phyloP scores from a whole-genome alignment of 2,329 filamentous ascomycete species.

The Pseudopithomyces chartarum region DNA sequence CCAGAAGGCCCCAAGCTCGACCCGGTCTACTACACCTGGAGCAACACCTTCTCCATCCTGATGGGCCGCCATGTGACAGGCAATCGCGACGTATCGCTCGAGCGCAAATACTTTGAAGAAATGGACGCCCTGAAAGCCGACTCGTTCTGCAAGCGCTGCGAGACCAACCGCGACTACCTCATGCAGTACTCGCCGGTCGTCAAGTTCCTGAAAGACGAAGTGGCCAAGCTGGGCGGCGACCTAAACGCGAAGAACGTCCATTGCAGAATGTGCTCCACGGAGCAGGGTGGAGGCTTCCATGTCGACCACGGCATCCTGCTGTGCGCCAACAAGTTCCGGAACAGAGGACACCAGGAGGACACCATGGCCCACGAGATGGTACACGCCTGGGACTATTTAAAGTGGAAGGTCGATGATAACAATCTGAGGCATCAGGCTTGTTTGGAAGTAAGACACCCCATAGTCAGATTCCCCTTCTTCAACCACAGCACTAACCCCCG shows the following conservation, averaged over 20 bases:
- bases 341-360: slow-evolving; percentile 84
- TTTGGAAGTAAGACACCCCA: slow-evolving; percentile 84
- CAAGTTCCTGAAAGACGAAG: slow-evolving; percentile 83
- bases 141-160: slow-evolving; percentile 79
- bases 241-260: slow-evolving; percentile 77
- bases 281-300: slow-evolving; percentile 82
- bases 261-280: slow-evolving; percentile 77
- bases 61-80: slow-evolving; percentile 60
- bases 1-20: slow-evolving; percentile 32
- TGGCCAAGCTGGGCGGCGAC: slow-evolving; percentile 76
- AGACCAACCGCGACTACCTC: slow-evolving; percentile 81
- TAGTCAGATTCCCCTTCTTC: slow-evolving; percentile 3
- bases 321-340: slow-evolving; percentile 88
- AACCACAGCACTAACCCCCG: background rate
- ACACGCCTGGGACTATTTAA: slow-evolving; percentile 90
- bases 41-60: slow-evolving; percentile 84
- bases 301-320: slow-evolving; percentile 85
- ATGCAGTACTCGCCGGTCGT: slow-evolving; percentile 84
- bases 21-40: slow-evolving; percentile 63
- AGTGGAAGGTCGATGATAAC: slow-evolving; percentile 88
- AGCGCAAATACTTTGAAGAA: slow-evolving; percentile 72
- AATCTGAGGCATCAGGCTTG: slow-evolving; percentile 89
- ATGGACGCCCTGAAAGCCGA: slow-evolving; percentile 77
- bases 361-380: slow-evolving; percentile 97
- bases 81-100: slow-evolving; percentile 31